Evolutionary conservation across 2,329 filamentous ascomycete species (phyloP), one percentile per base, ranked within the genome.

Genomic region (Calonectria leucothoes): DNA sequence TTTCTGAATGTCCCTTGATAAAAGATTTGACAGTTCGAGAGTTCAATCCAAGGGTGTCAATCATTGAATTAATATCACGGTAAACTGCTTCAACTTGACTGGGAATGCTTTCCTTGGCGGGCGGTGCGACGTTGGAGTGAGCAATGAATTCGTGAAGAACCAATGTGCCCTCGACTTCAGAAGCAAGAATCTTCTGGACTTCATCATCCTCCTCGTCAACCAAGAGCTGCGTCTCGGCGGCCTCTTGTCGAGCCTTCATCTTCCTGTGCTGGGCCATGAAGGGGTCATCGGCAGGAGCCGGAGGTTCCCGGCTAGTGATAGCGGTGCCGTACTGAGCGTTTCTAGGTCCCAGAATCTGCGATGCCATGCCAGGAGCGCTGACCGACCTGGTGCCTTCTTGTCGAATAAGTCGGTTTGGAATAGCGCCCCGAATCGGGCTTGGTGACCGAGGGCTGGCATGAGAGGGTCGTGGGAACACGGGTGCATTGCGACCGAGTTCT

Each of bases 41-140:
- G 82, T 98, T 98, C 64, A 98, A 89, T 12, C 96, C 96, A 49
- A 98, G 87, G 0, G 94, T 96, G 79, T 98, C 95, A 52, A 99
- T 93, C 97, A 98, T 99, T 15, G 94, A 94, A 83, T 97, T 96
- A 82, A 96, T 94, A 79, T 96, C 94, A 55, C 93, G 90, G 82
- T 94, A 97, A 1, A 93, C 87, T 23, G 91, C 89, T 80, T 93
- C 92, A 27, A 92, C 91, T 77, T 93, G 91, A 11, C 89, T 88
- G 5, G 91, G 89, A 37, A 93, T 87, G 57, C 88, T 91, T 69
- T 92, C 89, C 66, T 87, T 86, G 17, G 88, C 88, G 17, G 88
- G 86, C 5, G 88, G 85, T 7, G 86, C 86, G 49, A 89, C 87
- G 73, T 91, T 89, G 4, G 89, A 86, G 78, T 91, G 90, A 3